These are phyloP conservation scores for Cladophialophora psammophila DNA, from an alignment of 2,329 filamentous ascomycete species.

Conservation along the genomic window DNA sequence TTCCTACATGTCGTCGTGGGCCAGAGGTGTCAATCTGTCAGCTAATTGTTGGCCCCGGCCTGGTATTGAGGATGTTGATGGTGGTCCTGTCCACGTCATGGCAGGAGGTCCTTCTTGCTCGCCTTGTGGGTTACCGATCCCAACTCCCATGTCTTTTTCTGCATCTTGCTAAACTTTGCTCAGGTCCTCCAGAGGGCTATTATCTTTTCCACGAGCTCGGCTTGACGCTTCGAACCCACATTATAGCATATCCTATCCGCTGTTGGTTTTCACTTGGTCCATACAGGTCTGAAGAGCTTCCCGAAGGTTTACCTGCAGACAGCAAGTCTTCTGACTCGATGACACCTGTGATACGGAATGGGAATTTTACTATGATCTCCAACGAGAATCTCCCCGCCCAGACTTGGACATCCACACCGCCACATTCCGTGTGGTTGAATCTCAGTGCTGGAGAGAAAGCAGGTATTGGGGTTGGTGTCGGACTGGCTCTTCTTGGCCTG, in stretches of 20 bases:
- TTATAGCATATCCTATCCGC: constrained; percentile 4
- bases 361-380: constrained; percentile 6
- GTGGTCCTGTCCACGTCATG: not conserved
- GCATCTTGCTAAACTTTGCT: not conserved
- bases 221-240: not conserved
- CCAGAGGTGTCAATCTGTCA: constrained; percentile 4
- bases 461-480: not conserved
- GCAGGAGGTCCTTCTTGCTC: not conserved
- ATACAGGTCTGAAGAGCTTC: not conserved
- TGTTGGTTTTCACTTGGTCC: constrained; percentile 5
- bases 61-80: not conserved
- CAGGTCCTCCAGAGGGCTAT: not conserved
- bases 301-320: not conserved
- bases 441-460: constrained; percentile 2
- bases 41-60: constrained; percentile 6
- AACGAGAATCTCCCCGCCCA: not conserved
- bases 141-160: no score
- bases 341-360: not conserved
- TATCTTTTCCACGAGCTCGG: not conserved
- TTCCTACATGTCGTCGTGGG: constrained; percentile 1
- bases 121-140: not conserved
- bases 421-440: not conserved
- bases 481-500: not conserved
- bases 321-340: not conserved
- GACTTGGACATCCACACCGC: not conserved